Evolutionary conservation across 2,329 filamentous ascomycete species (phyloP).

Genomic region (Arthrinium phaeospermum): DNA sequence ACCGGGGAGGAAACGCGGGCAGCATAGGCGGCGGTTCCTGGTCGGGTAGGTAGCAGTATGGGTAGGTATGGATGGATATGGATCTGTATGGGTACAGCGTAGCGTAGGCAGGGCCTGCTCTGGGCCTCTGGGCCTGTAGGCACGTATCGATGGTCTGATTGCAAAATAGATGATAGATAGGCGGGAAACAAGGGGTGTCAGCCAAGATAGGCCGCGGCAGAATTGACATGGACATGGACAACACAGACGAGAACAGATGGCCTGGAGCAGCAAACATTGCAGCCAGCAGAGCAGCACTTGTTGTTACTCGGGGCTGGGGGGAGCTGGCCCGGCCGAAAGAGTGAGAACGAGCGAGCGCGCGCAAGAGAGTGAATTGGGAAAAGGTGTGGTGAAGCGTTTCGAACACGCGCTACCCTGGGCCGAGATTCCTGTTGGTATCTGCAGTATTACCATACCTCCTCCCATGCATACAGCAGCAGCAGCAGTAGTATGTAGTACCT

Average conservation of each 20-base stretch:
- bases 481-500: background rate
- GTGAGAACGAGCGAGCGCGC: background rate
- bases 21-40: slow-evolving; percentile 17
- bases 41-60: slow-evolving; percentile 13
- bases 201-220: slow-evolving; percentile 5
- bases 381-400: slow-evolving; percentile 18
- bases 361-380: slow-evolving; percentile 2
- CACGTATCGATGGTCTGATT: slow-evolving; percentile 15
- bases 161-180: slow-evolving; percentile 11
- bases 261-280: background rate
- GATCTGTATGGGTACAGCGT: slow-evolving; percentile 11
- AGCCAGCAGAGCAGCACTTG: background rate
- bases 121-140: background rate
- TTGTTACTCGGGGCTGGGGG: background rate
- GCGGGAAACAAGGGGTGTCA: slow-evolving; percentile 15
- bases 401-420: slow-evolving; percentile 16
- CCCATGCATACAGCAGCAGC: background rate
- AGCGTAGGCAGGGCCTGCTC: background rate
- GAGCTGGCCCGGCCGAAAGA: slow-evolving; percentile 10
- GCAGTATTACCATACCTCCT: slow-evolving; percentile 13
- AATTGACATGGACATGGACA: background rate
- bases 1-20: slow-evolving; percentile 16
- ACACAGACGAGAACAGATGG: background rate
- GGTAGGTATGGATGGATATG: slow-evolving; percentile 13
- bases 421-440: slow-evolving; percentile 17